Evolutionary conservation across 2,329 filamentous ascomycete genomes (phyloP), one percentile per base, ranked within the genome.

Genomic region (Colletotrichum noveboracense): DNA sequence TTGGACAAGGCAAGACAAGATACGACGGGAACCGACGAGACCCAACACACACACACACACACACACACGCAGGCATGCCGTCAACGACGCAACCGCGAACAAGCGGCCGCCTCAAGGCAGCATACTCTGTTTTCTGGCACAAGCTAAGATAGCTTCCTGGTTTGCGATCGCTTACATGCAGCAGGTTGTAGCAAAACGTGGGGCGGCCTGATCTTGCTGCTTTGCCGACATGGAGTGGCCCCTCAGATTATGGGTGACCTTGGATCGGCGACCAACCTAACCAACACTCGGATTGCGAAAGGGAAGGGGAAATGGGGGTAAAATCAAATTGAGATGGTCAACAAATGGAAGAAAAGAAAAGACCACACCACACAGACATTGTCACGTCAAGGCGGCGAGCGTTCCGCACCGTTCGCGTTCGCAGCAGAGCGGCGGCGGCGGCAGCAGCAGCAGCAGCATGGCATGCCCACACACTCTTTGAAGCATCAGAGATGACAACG

Each of bases 311-410:
- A 21, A 52, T 52, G 43, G 43, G n/a, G 43, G n/a, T 52, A 52
- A 52, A 21, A 52, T 52, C n/a, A 52, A 52, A 36, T 16, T 21
- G n/a, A 32, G 28, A 61, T 32, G 14, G 9, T n/a, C n/a, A 21
- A 61, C 9, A 61, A 32, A 36, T n/a, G 18, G 32, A 61, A 32
- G 24, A 36, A 32, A 32, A 13, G 9, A 36, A 28, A 34, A 61
- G 58, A 64, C 30, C 61, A 71, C 69, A 64, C 30, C 61, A 71
- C 69, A 72, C 55, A 72, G 69, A 71, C 52, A 30, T 32, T 21
- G 34, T 56, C 55, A 62, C 62, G 69, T 72, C 69, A 72, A 62
- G 64, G 69, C 73, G 73, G 62, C 36, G 30, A 16, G 14, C 38
- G 56, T 55, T 61, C 62, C 12, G 60, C 52, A 61, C 48, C 60